phyloP scores from a whole-genome alignment of 2,329 filamentous ascomycete genomes.

The Fusarium buxicola region DNA sequence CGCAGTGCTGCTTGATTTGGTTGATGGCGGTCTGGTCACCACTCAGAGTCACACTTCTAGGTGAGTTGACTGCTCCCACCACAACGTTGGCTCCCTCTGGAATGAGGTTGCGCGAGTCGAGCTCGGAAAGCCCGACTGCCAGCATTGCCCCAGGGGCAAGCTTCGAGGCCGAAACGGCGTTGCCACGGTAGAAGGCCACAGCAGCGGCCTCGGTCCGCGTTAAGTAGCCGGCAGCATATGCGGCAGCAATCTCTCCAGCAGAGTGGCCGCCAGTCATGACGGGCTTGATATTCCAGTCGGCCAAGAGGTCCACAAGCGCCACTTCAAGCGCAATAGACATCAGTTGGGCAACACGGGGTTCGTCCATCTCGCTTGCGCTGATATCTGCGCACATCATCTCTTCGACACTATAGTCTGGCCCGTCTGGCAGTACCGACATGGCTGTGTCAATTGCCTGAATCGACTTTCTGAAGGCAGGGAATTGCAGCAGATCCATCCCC shows the following conservation, averaged over 20 bases:
- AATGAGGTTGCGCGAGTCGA: conserved; percentile 39
- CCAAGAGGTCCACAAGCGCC: conserved; percentile 3
- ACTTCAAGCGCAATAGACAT: conserved; percentile 56
- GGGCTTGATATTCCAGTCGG: too few species aligned
- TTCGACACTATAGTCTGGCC: too few species aligned
- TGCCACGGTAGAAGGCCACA: not conserved
- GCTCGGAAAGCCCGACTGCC: too few species aligned
- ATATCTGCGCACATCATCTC: conserved; percentile 17
- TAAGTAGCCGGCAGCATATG: not conserved
- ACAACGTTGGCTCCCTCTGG: conserved; percentile 27
- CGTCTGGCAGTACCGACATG: too few species aligned
- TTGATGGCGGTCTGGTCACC: conserved; percentile 45
- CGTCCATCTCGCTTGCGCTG: conserved; percentile 33
- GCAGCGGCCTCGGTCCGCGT: not conserved
- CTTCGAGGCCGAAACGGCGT: not conserved
- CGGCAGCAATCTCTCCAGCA: not conserved
- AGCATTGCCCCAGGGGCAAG: not conserved
- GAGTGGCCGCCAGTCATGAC: not conserved
- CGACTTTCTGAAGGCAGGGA: too few species aligned
- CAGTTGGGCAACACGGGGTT: conserved; percentile 50
- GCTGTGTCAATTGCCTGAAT: conserved; percentile 2
- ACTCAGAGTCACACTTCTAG: conserved; percentile 46
- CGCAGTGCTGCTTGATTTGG: conserved; percentile 36
- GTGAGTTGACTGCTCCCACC: too few species aligned
- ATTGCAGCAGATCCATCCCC: conserved; percentile 49